Evolutionary conservation across 805 yeast species (phyloP).

Genomic region (Nakazawaea laoshanensis): DNA sequence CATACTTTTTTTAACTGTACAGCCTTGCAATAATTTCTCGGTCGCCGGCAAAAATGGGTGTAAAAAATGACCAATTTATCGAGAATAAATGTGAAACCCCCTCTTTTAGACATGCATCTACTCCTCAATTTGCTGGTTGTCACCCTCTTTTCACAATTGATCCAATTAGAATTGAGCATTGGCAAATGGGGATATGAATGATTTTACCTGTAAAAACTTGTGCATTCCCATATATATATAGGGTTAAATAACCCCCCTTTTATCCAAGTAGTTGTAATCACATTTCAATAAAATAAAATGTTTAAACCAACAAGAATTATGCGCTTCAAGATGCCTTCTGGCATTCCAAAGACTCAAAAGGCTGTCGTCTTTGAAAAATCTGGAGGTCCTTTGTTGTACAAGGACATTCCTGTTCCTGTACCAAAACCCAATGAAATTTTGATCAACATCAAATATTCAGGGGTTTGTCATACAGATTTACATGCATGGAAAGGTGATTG

Average conservation of each 20-base stretch:
- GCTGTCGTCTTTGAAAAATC: slow-evolving; percentile 61
- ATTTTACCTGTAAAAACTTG: too few species aligned
- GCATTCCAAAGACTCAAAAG: slow-evolving; percentile 60
- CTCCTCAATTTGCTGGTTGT: too few species aligned
- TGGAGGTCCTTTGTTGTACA: slow-evolving; percentile 57
- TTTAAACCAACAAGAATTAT: slow-evolving; percentile 10
- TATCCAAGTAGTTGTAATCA: background rate
- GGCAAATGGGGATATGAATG: background rate
- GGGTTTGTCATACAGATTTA: slow-evolving; percentile 91
- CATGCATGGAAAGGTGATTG: slow-evolving; percentile 95
- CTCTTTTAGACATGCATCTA: too few species aligned
- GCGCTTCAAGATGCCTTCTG: slow-evolving; percentile 11
- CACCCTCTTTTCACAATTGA: too few species aligned
- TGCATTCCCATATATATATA: too few species aligned
- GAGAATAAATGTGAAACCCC: too few species aligned
- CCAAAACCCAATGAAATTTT: slow-evolving; percentile 75
- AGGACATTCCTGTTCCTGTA: slow-evolving; percentile 71
- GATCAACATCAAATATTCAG: slow-evolving; percentile 77
- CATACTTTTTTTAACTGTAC: too few species aligned
- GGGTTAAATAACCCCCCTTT: too few species aligned
- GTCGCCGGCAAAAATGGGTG: too few species aligned
- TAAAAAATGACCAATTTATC: too few species aligned
- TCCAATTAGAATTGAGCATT: background rate
- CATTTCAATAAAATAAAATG: slow-evolving; percentile 1
- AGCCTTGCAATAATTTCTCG: too few species aligned